Evolutionary conservation across 495 filamentous ascomycete genomes (phyloP), one percentile per base, ranked within the genome.

Genomic region (Aspergillus sparsus): DNA sequence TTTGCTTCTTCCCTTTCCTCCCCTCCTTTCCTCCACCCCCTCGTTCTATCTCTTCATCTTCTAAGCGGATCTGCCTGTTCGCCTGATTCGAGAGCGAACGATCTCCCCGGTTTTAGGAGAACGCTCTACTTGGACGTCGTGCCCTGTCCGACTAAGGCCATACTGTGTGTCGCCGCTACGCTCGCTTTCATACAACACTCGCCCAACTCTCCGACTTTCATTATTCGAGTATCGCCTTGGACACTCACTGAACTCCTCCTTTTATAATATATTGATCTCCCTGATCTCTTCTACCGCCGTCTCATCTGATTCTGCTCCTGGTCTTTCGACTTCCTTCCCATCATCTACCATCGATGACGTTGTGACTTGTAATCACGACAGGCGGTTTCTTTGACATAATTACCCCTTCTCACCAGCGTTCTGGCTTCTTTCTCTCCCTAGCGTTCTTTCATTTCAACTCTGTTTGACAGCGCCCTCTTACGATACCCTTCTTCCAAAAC

Each of bases 141-240:
- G 55, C 58, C 50, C 53, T 59, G 58, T 57, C 54, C 35, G 58
- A 62, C 62, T 54, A 41, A 50, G 69, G 69, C 66, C 58, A 74
- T 74, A 74, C 73, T 74, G 70, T 68, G 69, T 75, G 67, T 71
- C 65, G 73, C 73, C 73, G 53, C 63, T 66, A 59, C 73, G 58
- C 66, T 76, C 73, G 65, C 70, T 76, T 62, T 60, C 36, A 49
- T 53, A 21, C 32, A 21, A 47, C 50, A 27, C 21, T 27, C 21
- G 21, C 62, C 31, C 54, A 33, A 56, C 53, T 53, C 49, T 33
- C 57, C 57, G 35, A 55, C 60, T 62, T 49, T 62, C 63, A 16
- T 65, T 58, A 36, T 21, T 42, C 57, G 33, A 63, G 57, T 50
- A 49, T 60, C 47, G 62, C 39, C 49, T 63, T 57, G 50, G 39